Base-by-base conservation (phyloP, 1,284 basidiomycete species). In the Leccinum brunneo-olivaceum region DNA sequence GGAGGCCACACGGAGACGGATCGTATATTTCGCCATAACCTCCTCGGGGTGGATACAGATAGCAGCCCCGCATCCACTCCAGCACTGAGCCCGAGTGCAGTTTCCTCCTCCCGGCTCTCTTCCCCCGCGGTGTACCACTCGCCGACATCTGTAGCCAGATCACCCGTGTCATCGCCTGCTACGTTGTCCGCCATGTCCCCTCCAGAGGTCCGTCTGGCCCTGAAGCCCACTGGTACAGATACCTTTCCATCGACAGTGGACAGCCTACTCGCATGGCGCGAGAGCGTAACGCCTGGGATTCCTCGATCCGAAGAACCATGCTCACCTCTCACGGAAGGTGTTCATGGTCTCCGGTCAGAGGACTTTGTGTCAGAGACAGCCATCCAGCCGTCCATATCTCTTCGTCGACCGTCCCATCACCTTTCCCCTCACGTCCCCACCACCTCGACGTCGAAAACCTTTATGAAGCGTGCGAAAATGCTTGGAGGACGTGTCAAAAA, bases 1-100 rank as follows among this genome's bases (percentile, higher is more conserved):
- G 60, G 61, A 29, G 60, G 59, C 41, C 39, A 59, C 39, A 62
- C 56, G 16, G 61, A 65, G 30, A 62, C 60, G 8, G 61, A 65
- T 45, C 56, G 53, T 37, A 50, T 62, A 40, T 63, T 63, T 43
- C 60, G 54, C 21, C 42, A 45, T 6, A 59, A 57, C 47, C 40
- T 53, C 5, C 51, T 48, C 20, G 53, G 39, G 16, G 41, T 50
- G 12, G 52, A 50, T 35, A 47, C 55, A 20, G 49, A 51, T 15
- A 53, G 47, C 34, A 57, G 56, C 39, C 54, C 54, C 12, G 45
- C 45, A 33, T 62, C 60, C 30, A 62, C 60, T 6, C 57, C 56
- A 28, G 56, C 51, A 19, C 40, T 61, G 32, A 59, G 54, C 27
- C 50, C 43, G 18, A 61, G 61, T 32, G 48, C 43, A 6, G 25